Conservation (phyloP, 345 rosid genomes). For the Nasturtium officinale region DNA sequence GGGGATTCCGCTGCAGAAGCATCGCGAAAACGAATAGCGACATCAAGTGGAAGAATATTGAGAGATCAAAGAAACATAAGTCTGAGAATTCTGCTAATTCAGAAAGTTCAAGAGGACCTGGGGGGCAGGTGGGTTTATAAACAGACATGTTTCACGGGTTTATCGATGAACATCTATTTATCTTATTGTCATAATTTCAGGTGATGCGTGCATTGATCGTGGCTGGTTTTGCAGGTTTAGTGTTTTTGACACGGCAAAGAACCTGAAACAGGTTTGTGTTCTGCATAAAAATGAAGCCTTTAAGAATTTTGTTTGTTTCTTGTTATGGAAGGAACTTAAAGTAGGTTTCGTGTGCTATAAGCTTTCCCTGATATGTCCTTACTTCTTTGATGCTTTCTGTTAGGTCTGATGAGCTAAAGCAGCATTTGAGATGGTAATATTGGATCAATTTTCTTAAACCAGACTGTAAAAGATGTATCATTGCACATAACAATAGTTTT, state of each 20-base stretch:
- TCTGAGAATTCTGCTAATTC: conserved; percentile 29
- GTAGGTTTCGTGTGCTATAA: conserved; percentile 21
- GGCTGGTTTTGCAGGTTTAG: conserved; percentile 43
- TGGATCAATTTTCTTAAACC: conserved; percentile 11
- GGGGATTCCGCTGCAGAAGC: conserved; percentile 11
- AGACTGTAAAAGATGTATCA: neutral
- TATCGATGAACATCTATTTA: neutral
- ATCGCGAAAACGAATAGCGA: neutral
- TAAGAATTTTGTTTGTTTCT: conserved; percentile 14
- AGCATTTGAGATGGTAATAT: conserved; percentile 16
- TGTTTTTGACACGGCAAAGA: conserved; percentile 41
- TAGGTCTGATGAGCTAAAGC: conserved; percentile 12
- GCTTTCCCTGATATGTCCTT: neutral
- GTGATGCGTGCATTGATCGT: conserved; percentile 42
- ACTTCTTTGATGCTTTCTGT: conserved; percentile 5
- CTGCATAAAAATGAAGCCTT: neutral
- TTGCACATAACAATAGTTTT: neutral
- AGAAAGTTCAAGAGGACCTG: conserved; percentile 35
- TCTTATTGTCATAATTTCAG: conserved; percentile 18
- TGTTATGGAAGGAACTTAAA: conserved; percentile 17
- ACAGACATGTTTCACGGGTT: neutral
- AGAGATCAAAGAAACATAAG: conserved; percentile 31
- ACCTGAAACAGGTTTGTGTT: conserved; percentile 34
- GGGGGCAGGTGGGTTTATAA: conserved; percentile 28
- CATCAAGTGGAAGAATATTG: conserved; percentile 34